A percentile compares a stretch with the other conserved stretches of the same genome.
Conservation (phyloP, 78 protist genomes). For the Protostelium mycophagum region DNA sequence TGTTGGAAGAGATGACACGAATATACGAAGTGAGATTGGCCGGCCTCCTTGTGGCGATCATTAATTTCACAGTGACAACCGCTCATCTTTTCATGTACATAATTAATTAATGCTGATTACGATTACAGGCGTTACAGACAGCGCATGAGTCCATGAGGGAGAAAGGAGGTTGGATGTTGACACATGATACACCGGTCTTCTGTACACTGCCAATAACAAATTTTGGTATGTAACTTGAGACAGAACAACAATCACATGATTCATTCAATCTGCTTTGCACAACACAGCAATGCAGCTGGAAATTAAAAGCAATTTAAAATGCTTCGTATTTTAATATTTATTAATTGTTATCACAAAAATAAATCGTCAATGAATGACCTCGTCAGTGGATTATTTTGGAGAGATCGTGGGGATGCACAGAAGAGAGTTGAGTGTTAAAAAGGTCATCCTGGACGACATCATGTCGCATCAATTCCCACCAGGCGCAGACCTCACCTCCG, state of each 20-base stretch:
- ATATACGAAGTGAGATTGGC: not conserved
- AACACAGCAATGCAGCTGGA: not conserved
- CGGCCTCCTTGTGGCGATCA: not conserved
- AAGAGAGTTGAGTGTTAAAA: not conserved
- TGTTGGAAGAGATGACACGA: not conserved
- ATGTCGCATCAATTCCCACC: not conserved
- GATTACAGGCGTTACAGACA: too few relatives aligned
- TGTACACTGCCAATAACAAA: too few relatives aligned
- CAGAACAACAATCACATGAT: too few relatives aligned
- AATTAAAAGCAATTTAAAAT: not conserved
- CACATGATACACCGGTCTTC: too few relatives aligned
- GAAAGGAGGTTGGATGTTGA: too few relatives aligned
- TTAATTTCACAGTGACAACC: not conserved
- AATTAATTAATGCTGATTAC: too few relatives aligned
- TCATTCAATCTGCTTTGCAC: not conserved
- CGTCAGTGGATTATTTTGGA: not conserved
- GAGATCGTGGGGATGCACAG: not conserved
- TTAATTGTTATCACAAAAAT: too few relatives aligned
- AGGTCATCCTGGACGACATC: not conserved
- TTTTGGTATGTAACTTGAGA: too few relatives aligned
- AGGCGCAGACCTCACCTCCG: not conserved
- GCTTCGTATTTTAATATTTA: too few relatives aligned
- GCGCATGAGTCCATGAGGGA: too few relatives aligned
- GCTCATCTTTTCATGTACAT: too few relatives aligned
- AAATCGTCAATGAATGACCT: too few relatives aligned